Base-by-base conservation (phyloP, 495 filamentous ascomycete species). In the Cercophora newfieldiana region DNA sequence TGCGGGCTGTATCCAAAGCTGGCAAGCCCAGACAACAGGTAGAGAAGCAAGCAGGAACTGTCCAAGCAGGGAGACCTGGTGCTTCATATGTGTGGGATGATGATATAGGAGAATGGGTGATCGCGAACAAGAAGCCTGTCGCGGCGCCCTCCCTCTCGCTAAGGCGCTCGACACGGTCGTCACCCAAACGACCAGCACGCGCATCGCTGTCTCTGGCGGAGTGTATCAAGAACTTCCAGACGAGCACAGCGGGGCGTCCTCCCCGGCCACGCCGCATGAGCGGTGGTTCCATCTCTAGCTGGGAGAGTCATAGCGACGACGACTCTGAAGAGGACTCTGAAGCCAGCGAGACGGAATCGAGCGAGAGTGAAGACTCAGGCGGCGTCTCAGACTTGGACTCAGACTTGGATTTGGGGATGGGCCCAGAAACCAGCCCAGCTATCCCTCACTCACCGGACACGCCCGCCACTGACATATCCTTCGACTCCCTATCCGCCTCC, bases 21-120 rank as follows among this genome's bases (percentile, higher is more conserved):
- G 49, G 30, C 22, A 48, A 19, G 14, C 6, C 19, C 14, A 3
- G 18, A 16, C 21, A 18, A 5, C 3, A 30, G 8, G 5, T 22
- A 8, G 8, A 50, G 21, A 37, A 4, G 2, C 12, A 12, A 30
- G 30, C 6, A 16, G 21, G n/a, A 14, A 10, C n/a, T 19, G 55
- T 16, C 55, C n/a, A 25, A 24, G 51, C 25, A 54, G 49, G 28
- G 56, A 53, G 53, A 5, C 50, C 58, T 2, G 75, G 79, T 54
- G 69, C 74, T 7, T 76, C 79, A 18, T 81, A 79, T 61, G 72
- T 76, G 6, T 86, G 82, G 82, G 83, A 86, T 63, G 82, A 83
- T 64, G 82, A 78, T 25, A 85, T 86, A 67, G 77, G 82, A 59
- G 83, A 86, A 75, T 86, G 83, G 83, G 78, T 85, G 19, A 78